A percentile compares a stretch with the other conserved stretches of the same genome.
phyloP scores from a whole-genome alignment of 2,329 filamentous ascomycete genomes.

The Aspergillus fructus region DNA sequence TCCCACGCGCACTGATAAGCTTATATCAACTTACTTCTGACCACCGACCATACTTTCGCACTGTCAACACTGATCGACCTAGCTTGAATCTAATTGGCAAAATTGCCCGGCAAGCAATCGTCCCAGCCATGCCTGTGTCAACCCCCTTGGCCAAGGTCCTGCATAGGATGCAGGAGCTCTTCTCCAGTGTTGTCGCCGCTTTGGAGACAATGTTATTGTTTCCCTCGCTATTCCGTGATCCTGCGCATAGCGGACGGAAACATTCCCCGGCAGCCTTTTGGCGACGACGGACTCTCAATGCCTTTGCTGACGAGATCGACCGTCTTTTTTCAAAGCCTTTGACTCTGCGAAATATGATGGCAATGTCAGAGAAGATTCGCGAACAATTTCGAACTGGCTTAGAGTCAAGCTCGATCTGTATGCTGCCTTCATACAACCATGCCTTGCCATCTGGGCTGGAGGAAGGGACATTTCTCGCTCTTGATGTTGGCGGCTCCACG shows the following conservation, averaged over 20 bases:
- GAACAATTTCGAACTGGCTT: constrained; percentile 56
- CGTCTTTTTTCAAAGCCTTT: constrained; percentile 38
- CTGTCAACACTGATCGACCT: not conserved
- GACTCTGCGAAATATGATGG: constrained; percentile 36
- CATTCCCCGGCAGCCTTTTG: constrained; percentile 35
- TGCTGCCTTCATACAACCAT: constrained; percentile 66
- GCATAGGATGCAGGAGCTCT: constrained; percentile 42
- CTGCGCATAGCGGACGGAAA: constrained; percentile 32
- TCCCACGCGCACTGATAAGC: constrained; percentile 17
- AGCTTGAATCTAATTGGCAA: constrained; percentile 4
- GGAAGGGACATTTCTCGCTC: constrained; percentile 58
- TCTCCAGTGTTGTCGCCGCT: constrained; percentile 39
- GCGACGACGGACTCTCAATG: constrained; percentile 37
- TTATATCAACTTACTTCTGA: constrained; percentile 13
- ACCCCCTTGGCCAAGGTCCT: constrained; percentile 39
- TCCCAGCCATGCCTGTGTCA: constrained; percentile 27
- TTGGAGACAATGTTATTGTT: constrained; percentile 44
- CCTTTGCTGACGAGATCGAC: constrained; percentile 41
- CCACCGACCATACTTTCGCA: constrained; percentile 5
- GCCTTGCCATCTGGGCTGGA: constrained; percentile 60
- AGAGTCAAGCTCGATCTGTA: constrained; percentile 58
- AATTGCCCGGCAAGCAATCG: not conserved
- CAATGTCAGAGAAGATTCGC: constrained; percentile 46
- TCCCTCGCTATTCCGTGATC: constrained; percentile 37
- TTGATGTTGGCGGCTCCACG: constrained; percentile 67